Evolutionary conservation across 108 stramenopile genomes (phyloP), one percentile per base, ranked within the genome.

Genomic region (Halocafeteria seosinensis): DNA sequence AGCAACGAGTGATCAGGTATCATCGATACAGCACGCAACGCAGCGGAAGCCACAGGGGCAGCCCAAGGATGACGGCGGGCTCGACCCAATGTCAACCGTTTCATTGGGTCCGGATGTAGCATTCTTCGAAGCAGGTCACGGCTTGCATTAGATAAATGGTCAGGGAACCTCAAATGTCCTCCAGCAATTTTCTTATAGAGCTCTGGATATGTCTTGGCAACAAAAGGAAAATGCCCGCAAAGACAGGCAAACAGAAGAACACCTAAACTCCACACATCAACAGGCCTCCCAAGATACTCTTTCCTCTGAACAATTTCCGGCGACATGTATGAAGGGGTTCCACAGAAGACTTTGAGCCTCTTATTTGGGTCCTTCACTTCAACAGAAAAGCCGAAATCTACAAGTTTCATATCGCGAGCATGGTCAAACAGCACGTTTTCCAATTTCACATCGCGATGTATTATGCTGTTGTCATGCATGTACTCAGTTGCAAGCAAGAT

Each of bases 301-400:
- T 70, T 63, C 11, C 81, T 55, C 38, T 74, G 72, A 0, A 80
- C 79, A 23, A 82, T 82, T 61, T 82, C 81, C 3, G 81, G 81
- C 0, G 81, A 73, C 79, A 82, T 82, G 71, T 82, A 81, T 11
- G 69, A 71, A 2, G 81, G 81, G 21, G 81, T 82, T n/a, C 71
- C 81, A 62, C 81, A 82, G 37, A 82, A 82, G 17, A 82, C 64
- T 6, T 75, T 61, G 8, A 82, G 73, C 1, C 65, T 68, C 69
- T 73, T 76, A 28, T 62, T 50, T 24, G 67, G 67, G 11, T 64
- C 55, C n/a, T 31, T 31, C 29, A 30, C 50, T 0, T 37, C 59
- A 1, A 51, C 60, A 34, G 72, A 73, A 50, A 82, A 82, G 5
- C 81, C 81, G 31, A 82, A 79, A 50, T 82, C 81, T 4, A 79